phyloP scores from a whole-genome alignment of 192 early-diverging fungal species.

The Coemansia sp. region DNA sequence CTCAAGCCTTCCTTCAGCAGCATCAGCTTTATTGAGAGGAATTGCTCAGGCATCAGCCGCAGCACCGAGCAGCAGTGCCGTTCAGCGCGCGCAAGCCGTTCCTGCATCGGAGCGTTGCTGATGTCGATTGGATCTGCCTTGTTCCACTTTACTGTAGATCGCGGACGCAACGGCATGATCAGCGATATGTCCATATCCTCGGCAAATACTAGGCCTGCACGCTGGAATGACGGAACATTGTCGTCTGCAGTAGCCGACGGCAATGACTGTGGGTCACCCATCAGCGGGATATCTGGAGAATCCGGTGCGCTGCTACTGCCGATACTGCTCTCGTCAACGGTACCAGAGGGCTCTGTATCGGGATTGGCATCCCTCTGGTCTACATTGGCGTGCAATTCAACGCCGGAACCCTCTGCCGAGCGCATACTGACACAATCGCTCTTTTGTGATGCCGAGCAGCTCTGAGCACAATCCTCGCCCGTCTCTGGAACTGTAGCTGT shows the following conservation, averaged over 20 bases:
- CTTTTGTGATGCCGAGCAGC: not conserved
- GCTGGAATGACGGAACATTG: slow-evolving; percentile 45
- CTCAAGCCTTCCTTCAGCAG: slow-evolving; percentile 60
- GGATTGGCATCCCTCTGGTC: not conserved
- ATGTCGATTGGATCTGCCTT: slow-evolving; percentile 50
- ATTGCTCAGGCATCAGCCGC: slow-evolving; percentile 78
- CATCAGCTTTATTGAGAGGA: slow-evolving; percentile 76
- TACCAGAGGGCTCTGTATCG: slow-evolving; percentile 3
- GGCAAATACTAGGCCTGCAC: slow-evolving; percentile 22
- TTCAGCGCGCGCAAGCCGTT: slow-evolving; percentile 59
- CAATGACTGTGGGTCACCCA: not conserved
- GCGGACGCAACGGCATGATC: slow-evolving; percentile 25
- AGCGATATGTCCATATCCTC: slow-evolving; percentile 22
- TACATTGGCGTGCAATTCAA: not conserved
- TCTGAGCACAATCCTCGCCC: not conserved
- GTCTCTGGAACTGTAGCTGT: not conserved
- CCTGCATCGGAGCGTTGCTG: slow-evolving; percentile 28
- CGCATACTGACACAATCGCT: not conserved
- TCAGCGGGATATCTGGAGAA: slow-evolving; percentile 5
- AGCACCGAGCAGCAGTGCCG: slow-evolving; percentile 70
- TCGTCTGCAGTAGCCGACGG: slow-evolving; percentile 6
- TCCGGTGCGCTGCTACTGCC: slow-evolving; percentile 7
- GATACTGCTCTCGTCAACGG: slow-evolving; percentile 4
- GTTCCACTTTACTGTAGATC: slow-evolving; percentile 48
- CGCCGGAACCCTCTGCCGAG: not conserved